Base-by-base conservation (phyloP, 169 alveolate species). In the Plasmodium blacklocki region DNA sequence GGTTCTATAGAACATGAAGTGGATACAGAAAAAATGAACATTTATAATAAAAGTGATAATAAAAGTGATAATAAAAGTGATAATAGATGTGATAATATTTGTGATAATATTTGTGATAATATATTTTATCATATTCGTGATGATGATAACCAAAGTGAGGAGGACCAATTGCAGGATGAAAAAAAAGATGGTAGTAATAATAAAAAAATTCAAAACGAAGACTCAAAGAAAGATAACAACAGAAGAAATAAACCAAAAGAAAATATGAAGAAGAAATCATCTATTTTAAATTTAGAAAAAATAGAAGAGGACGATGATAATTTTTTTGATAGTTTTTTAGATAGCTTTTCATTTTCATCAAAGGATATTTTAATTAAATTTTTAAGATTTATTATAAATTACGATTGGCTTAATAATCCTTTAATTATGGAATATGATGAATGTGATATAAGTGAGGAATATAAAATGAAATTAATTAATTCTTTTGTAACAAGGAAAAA, bases 341-440 rank as follows among this genome's bases (percentile, higher is more conserved):
- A 76, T 6, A 62, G 47, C 18, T 76, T 76, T 23, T 76, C 88
- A 9, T 62, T 76, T 47, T 76, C 76, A 9, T 68, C 88, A 21
- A 63, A 76, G 47, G 63, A n/a, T 19, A 54, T 68, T 47, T 54
- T 76, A n/a, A 49, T 29, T 0, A 76, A 39, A 62, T 76, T 76
- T 14, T 49, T 76, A 54, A 63, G 43, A 23, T 76, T 76, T 56
- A 18, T 76, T 32, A 21, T 64, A 2, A 76, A 32, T 39, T 58
- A 63, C 43, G 88, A 76, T 47, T 76, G 88, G 88, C 0, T n/a
- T 12, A 76, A 45, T 39, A 76, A 23, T 14, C 88, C 88, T 2
- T 49, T 76, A 1, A 76, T 76, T 11, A 23, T 76, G 0, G 88
- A 76, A 2, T 76, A 76, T 49, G 75, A 76, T 43, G 26, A 64